Evolutionary conservation across 2,329 filamentous ascomycete species (phyloP).

Genomic region (Aureobasidium lini): DNA sequence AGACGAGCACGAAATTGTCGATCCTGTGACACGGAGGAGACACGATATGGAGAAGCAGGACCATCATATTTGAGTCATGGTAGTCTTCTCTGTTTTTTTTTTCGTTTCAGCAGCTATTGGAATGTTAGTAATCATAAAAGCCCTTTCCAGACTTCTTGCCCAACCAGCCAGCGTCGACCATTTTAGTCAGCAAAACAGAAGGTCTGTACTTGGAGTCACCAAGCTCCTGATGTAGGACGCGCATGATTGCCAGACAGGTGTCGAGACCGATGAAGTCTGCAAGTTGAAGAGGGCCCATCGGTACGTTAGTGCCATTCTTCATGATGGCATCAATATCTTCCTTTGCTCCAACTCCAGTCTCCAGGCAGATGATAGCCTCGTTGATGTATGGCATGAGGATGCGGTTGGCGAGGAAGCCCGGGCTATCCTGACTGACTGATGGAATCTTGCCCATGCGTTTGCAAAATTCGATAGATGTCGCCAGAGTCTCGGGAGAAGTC

Average conservation of each 20-base stretch:
- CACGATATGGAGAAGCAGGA: background rate
- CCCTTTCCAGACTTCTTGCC: constrained; percentile 97
- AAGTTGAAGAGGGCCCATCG: constrained; percentile 89
- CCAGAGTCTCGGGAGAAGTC: constrained; percentile 73
- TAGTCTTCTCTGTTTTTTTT: background rate
- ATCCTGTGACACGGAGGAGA: background rate
- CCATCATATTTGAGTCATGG: background rate
- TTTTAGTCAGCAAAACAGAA: constrained; percentile 77
- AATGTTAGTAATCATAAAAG: constrained; percentile 72
- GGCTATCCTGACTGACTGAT: constrained; percentile 79
- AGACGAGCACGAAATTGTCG: background rate
- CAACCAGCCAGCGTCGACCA: constrained; percentile 96
- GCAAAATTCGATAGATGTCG: constrained; percentile 78
- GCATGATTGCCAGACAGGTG: constrained; percentile 96
- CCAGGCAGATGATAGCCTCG: constrained; percentile 90
- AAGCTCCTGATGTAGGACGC: constrained; percentile 81
- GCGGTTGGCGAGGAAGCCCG: constrained; percentile 90
- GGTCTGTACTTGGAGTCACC: constrained; percentile 95
- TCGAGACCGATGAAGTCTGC: constrained; percentile 97
- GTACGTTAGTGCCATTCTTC: constrained; percentile 98
- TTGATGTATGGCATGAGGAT: constrained; percentile 99
- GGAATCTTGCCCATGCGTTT: constrained; percentile 88
- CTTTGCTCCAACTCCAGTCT: constrained; percentile 80
- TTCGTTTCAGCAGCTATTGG: too few relatives aligned
- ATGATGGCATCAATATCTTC: constrained; percentile 96